phyloP scores from a whole-genome alignment of 2,329 filamentous ascomycete genomes.

The Sclerotiophoma versabilis region DNA sequence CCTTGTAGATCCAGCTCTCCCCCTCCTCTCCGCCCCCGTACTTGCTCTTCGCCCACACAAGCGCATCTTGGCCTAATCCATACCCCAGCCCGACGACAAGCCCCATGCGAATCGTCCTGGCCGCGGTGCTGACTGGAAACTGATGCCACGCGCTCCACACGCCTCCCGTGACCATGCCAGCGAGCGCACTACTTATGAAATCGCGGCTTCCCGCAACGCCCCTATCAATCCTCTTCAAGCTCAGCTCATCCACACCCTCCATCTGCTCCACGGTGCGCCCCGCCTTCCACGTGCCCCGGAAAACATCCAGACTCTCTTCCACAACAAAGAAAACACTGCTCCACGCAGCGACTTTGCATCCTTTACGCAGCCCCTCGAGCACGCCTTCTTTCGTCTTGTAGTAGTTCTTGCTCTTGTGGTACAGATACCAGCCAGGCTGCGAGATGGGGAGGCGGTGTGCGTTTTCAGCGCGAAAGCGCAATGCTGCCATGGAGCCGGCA shows the following conservation, averaged over 20 bases:
- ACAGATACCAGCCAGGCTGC: slow-evolving; percentile 93
- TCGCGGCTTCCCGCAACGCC: slow-evolving; percentile 61
- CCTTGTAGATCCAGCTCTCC: slow-evolving; percentile 53
- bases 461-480: slow-evolving; percentile 94
- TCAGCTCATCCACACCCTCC: slow-evolving; percentile 47
- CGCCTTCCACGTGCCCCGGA: slow-evolving; percentile 55
- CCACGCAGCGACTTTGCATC: slow-evolving; percentile 73
- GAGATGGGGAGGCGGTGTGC: slow-evolving; percentile 88
- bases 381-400: slow-evolving; percentile 79
- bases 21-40: slow-evolving; percentile 20
- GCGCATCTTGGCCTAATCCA: slow-evolving; percentile 79
- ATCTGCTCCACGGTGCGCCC: slow-evolving; percentile 51
- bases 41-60: slow-evolving; percentile 66
- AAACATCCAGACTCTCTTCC: slow-evolving; percentile 84
- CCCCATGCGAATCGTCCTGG: slow-evolving; percentile 76
- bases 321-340: slow-evolving; percentile 78
- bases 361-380: slow-evolving; percentile 79
- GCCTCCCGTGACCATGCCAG: slow-evolving; percentile 83
- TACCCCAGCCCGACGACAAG: slow-evolving; percentile 80
- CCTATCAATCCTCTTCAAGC: slow-evolving; percentile 34
- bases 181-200: slow-evolving; percentile 79
- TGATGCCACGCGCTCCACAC: slow-evolving; percentile 85
- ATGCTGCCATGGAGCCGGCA: slow-evolving; percentile 74
- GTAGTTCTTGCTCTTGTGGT: slow-evolving; percentile 98
- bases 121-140: slow-evolving; percentile 71